A percentile compares a stretch with the other conserved stretches of the same genome.
These are phyloP conservation scores for Mrakia hoshinonis DNA, from an alignment of 768 basidiomycete species.

Conservation along the genomic window DNA sequence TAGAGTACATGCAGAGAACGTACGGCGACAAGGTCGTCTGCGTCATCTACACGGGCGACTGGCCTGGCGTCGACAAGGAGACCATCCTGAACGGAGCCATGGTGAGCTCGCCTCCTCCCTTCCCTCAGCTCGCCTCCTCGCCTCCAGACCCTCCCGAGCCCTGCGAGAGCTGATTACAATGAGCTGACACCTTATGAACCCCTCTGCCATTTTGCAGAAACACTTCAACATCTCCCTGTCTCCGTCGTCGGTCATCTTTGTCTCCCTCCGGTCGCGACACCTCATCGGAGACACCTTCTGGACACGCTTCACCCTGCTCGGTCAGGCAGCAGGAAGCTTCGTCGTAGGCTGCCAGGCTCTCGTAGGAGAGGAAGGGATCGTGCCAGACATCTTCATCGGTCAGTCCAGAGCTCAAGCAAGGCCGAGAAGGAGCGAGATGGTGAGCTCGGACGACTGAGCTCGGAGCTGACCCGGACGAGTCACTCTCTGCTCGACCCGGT, in stretches of 20 bases:
- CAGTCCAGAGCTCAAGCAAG: conserved; percentile 32
- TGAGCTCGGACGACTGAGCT: too few relatives aligned
- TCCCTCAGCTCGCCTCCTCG: not conserved
- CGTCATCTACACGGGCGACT: conserved; percentile 84
- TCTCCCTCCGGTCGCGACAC: conserved; percentile 62
- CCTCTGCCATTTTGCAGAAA: conserved; percentile 45
- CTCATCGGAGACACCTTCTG: conserved; percentile 74
- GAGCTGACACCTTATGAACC: not conserved
- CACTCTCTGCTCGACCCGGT: not conserved
- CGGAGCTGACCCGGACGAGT: too few relatives aligned
- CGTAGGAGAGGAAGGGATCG: conserved; percentile 47
- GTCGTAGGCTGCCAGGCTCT: conserved; percentile 76
- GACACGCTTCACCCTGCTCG: conserved; percentile 82
- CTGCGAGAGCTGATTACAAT: not conserved
- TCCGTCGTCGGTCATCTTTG: conserved; percentile 61
- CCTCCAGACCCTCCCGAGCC: too few relatives aligned
- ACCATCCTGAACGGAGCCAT: conserved; percentile 72
- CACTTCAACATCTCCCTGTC: conserved; percentile 71
- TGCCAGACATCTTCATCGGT: conserved; percentile 91
- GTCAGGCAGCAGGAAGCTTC: conserved; percentile 84
- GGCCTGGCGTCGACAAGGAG: conserved; percentile 60
- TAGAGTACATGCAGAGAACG: conserved; percentile 62
- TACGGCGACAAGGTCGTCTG: conserved; percentile 54
- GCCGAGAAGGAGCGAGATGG: too few relatives aligned
- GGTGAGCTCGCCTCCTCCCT: conserved; percentile 44